Evolutionary conservation across 768 basidiomycete genomes (phyloP), one percentile per base, ranked within the genome.

Genomic region (Austroboletus eburneus): DNA sequence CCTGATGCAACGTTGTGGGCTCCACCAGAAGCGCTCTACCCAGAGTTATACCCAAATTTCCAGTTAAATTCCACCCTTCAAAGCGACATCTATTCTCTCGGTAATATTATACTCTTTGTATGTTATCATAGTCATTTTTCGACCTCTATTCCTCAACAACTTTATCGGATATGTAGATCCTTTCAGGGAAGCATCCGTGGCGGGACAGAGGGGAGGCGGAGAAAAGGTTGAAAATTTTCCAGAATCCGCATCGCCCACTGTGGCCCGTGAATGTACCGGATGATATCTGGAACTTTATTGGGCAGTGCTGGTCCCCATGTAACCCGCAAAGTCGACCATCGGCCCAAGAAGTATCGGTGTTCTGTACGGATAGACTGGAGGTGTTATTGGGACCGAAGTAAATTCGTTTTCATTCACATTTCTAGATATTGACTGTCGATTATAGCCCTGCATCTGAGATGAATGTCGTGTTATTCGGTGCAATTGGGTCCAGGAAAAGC

Each of bases 401-500:
- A 10, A 48, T 50, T 4, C 4, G 5, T 2, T 4, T 17, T 6
- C 25, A 13, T n/a, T 21, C 17, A 23, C 16, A 3, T 42, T 32
- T 6, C 18, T 6, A 25, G 2, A 0, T 14, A 3, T 29, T 50
- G 29, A 49, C 40, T n/a, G 16, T 21, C 16, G 2, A 10, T 32
- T 3, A 2, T 20, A 50, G 49, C 27, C 35, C 18, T 33, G 17
- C 0, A 1, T 32, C 49, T 10, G 35, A 21, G 4, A 50, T 45
- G 36, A 50, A 57, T 1, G 47, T 57, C 3, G 46, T 60, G 3
- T n/a, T 59, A 10, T 47, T 60, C 12, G 57, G 57, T 30, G 17
- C 46, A 27, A 32, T 35, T 20, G 57, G 57, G 5, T 45, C 73
- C 1, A 56, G 27, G 12, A 27, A 27, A 27, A 12, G 12, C 12